phyloP scores from a whole-genome alignment of 2,329 filamentous ascomycete genomes.

The Aspergillus felis region DNA sequence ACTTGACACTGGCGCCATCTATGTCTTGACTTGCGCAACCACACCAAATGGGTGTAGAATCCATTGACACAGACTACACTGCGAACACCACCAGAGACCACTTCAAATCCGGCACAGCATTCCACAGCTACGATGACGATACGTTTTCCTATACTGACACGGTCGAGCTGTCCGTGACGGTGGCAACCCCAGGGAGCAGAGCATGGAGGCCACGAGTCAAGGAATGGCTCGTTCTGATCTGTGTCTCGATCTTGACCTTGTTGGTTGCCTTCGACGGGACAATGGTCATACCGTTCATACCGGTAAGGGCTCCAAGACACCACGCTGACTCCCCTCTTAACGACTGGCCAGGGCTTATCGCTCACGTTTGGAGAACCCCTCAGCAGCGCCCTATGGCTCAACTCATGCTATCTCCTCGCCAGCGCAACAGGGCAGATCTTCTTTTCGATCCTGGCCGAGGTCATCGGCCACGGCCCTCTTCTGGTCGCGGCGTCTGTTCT shows the following conservation, averaged over 20 bases:
- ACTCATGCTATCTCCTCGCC: slow-evolving; percentile 45
- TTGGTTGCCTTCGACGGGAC: slow-evolving; percentile 50
- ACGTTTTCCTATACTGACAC: neutral
- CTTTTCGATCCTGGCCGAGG: slow-evolving; percentile 28
- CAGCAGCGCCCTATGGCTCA: slow-evolving; percentile 47
- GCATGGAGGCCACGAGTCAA: slow-evolving; percentile 38
- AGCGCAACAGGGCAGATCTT: slow-evolving; percentile 26
- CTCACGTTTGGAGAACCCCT: slow-evolving; percentile 31
- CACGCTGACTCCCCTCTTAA: neutral
- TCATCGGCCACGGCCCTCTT: slow-evolving; percentile 46
- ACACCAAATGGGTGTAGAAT: slow-evolving; percentile 14
- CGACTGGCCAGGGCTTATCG: slow-evolving; percentile 25
- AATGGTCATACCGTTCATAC: slow-evolving; percentile 44
- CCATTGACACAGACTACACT: slow-evolving; percentile 12
- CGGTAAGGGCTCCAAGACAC: slow-evolving; percentile 25
- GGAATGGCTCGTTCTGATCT: slow-evolving; percentile 41
- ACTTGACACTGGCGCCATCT: neutral
- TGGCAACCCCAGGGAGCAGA: slow-evolving; percentile 8
- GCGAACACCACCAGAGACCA: slow-evolving; percentile 9
- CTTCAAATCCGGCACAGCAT: slow-evolving; percentile 3
- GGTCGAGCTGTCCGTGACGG: slow-evolving; percentile 17
- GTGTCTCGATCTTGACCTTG: slow-evolving; percentile 43
- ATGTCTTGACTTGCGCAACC: neutral
- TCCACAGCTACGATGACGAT: slow-evolving; percentile 5
- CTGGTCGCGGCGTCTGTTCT: slow-evolving; percentile 42